Percentiles rank a stretch among this genome's conserved stretches.
Evolutionary conservation across 768 basidiomycete genomes (phyloP).

Genomic region (Rhodotorula babjevae): DNA sequence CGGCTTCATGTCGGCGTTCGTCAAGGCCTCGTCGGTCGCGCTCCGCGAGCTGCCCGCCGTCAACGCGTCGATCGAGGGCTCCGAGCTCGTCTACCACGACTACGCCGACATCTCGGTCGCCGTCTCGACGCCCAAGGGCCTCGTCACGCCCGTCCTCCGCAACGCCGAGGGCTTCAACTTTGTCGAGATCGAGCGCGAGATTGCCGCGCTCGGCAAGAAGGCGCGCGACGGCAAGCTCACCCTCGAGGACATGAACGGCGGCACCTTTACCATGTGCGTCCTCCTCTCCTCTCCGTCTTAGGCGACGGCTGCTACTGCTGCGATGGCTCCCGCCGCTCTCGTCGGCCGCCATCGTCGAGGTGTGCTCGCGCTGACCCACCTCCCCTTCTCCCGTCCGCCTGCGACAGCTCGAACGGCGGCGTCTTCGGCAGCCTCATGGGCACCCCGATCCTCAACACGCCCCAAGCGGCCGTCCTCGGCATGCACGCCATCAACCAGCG

Average conservation of each 20-base stretch:
- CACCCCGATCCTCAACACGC: constrained; percentile 98
- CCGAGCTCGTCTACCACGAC: constrained; percentile 81
- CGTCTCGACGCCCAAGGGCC: constrained; percentile 92
- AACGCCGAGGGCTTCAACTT: constrained; percentile 83
- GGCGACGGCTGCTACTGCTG: too few species aligned
- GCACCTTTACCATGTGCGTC: constrained; percentile 93
- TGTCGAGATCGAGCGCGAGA: constrained; percentile 87
- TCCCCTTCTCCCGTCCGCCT: neutral
- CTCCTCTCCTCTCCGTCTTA: neutral
- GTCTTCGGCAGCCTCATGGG: constrained; percentile 96
- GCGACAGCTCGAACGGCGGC: constrained; percentile 84
- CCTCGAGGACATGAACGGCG: constrained; percentile 97
- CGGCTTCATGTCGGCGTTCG: constrained; percentile 97
- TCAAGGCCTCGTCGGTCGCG: constrained; percentile 75
- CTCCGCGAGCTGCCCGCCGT: constrained; percentile 87
- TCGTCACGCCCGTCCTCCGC: constrained; percentile 91
- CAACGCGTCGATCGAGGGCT: constrained; percentile 86
- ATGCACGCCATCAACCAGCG: constrained; percentile 87
- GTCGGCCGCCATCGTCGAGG: too few species aligned
- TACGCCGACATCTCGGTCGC: constrained; percentile 92
- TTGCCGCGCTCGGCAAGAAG: constrained; percentile 83
- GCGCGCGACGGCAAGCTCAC: constrained; percentile 87
- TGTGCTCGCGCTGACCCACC: neutral
- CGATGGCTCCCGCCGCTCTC: too few species aligned
- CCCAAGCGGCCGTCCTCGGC: constrained; percentile 68